phyloP scores from a whole-genome alignment of 208 protist genomes.

The Leishmania arabica region DNA sequence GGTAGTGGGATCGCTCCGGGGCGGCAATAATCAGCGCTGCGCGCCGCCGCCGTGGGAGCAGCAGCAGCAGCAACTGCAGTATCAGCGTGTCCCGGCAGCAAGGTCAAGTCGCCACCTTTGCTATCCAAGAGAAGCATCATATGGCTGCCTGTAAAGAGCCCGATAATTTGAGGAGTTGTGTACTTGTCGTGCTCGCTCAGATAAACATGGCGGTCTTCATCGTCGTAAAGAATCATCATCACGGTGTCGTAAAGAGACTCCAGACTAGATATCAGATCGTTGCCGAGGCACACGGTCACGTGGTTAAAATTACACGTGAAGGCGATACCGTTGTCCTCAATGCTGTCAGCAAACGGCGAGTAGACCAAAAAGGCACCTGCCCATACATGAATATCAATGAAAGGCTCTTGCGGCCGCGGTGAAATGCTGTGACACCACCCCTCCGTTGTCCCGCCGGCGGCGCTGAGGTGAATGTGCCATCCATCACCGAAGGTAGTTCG shows the following conservation, averaged over 20 bases:
- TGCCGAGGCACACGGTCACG: conserved; percentile 37
- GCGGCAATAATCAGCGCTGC: background rate
- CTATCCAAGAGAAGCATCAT: conserved; percentile 26
- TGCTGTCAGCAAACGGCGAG: conserved; percentile 49
- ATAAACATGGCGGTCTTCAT: conserved; percentile 60
- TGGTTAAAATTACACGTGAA: conserved; percentile 43
- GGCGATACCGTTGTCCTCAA: conserved; percentile 48
- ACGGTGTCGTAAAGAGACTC: conserved; percentile 53
- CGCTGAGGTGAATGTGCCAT: conserved; percentile 44
- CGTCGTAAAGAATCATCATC: conserved; percentile 40
- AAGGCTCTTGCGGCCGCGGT: conserved; percentile 20
- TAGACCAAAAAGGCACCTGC: conserved; percentile 34
- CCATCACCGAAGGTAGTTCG: conserved; percentile 27
- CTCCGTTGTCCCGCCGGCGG: conserved; percentile 31
- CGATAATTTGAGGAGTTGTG: conserved; percentile 43
- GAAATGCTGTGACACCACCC: conserved; percentile 34
- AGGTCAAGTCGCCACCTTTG: conserved; percentile 13
- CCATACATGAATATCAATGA: conserved; percentile 42
- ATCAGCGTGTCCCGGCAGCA: conserved; percentile 20
- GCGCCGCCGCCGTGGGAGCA: background rate
- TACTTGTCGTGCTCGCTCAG: conserved; percentile 36
- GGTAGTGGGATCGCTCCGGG: background rate
- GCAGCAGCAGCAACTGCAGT: background rate
- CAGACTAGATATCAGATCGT: conserved; percentile 32
- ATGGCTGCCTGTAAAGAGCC: conserved; percentile 28